phyloP scores from a whole-genome alignment of 1,284 basidiomycete species.

The Bondarzewia mesenterica region DNA sequence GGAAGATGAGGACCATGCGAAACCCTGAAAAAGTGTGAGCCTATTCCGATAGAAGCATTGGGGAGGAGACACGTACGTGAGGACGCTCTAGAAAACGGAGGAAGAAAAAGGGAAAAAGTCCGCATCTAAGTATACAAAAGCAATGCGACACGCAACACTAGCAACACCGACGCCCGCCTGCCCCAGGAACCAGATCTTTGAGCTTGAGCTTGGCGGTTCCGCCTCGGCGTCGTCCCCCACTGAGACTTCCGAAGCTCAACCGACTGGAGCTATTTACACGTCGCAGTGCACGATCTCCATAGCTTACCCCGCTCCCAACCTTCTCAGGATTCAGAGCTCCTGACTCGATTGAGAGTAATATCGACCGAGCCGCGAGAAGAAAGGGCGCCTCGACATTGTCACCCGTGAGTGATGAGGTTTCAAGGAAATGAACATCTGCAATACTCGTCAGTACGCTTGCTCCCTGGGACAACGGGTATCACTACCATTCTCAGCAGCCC shows the following conservation, averaged over 20 bases:
- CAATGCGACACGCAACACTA: slow-evolving; percentile 26
- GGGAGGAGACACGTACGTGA: background rate
- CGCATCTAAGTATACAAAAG: slow-evolving; percentile 4
- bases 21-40: background rate
- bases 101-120: background rate
- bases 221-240: slow-evolving; percentile 48
- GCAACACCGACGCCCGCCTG: slow-evolving; percentile 24
- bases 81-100: background rate
- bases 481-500: slow-evolving; percentile 89
- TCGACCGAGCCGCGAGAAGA: slow-evolving; percentile 81
- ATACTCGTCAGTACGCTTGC: background rate
- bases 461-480: background rate
- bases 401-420: slow-evolving; percentile 87
- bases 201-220: slow-evolving; percentile 48
- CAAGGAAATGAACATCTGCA: slow-evolving; percentile 84
- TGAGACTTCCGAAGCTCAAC: slow-evolving; percentile 72
- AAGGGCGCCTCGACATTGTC: slow-evolving; percentile 95
- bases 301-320: slow-evolving; percentile 90
- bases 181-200: slow-evolving; percentile 49
- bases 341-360: slow-evolving; percentile 89
- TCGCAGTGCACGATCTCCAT: slow-evolving; percentile 87
- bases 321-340: slow-evolving; percentile 90
- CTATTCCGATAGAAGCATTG: background rate
- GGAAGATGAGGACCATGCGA: background rate
- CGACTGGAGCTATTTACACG: slow-evolving; percentile 81